Evolutionary conservation across 2,329 filamentous ascomycete species (phyloP), one percentile per base, ranked within the genome.

Genomic region (Trichoderma sp.): DNA sequence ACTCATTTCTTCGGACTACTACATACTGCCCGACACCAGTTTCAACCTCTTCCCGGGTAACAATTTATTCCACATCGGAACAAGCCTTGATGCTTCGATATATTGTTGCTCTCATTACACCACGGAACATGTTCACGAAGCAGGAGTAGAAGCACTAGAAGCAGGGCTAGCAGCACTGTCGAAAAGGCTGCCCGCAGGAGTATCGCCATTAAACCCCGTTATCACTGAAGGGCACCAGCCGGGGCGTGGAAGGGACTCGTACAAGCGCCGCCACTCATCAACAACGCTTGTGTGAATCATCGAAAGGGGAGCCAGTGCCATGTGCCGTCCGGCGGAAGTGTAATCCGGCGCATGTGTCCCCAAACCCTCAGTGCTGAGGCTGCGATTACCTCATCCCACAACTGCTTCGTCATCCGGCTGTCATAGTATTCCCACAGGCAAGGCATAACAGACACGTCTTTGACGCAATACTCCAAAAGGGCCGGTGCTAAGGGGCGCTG

Each of bases 381-480:
- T 5, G 66, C n/a, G 3, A 53, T 63, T 6, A 86, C 80, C 50
- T 75, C 81, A 2, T 41, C 59, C 56, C 75, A 76, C 79, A 79
- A 79, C 5, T 9, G 6, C 2, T 69, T 21, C 8, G 27, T 76
- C 3, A 84, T 73, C 29, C 75, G 79, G 3, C 16, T 2, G 77
- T 81, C 75, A 76, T 84, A 82, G 29, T 82, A 33, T 31, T 78
- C 64, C 77, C 80, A 81, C 12, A 87, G 76, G 45, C 79, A 75
- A 1, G 87, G 82, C 76, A 90, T 79, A 41, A 83, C 80, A 8
- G 79, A 60, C 1, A 90, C 85, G 77, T 90, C 87, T 29, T 86
- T 82, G 3, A 82, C 81, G 77, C 88, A 89, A 79, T 90, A 90
- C 0, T 77, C 14, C 27, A 80, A 72, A 3, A 89, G 82, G 0